These are phyloP conservation scores for Sclerotinia borealis DNA, from an alignment of 2,329 filamentous ascomycete species.

Conservation along the genomic window DNA sequence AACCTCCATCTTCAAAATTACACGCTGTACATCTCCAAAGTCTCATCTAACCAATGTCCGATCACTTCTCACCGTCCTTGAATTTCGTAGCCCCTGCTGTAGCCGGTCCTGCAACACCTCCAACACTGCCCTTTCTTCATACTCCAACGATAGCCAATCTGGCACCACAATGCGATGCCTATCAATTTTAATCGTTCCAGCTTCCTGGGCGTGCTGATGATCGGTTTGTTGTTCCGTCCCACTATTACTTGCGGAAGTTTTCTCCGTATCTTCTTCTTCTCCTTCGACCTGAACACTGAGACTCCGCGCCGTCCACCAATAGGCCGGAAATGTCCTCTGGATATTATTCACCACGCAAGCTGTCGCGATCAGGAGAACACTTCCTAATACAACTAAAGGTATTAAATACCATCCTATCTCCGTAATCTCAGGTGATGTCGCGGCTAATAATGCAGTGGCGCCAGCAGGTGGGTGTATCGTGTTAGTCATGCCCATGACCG, in stretches of 20 bases:
- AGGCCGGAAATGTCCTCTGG: constrained; percentile 55
- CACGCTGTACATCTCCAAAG: not conserved
- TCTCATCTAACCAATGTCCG: constrained; percentile 7
- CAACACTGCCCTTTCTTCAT: constrained; percentile 21
- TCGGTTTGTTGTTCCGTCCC: not conserved
- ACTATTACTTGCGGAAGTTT: not conserved
- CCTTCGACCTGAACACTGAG: not conserved
- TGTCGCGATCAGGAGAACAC: constrained; percentile 52
- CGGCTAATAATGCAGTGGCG: constrained; percentile 65
- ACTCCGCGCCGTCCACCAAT: constrained; percentile 44
- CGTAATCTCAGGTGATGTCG: constrained; percentile 49
- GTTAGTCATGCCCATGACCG: constrained; percentile 62
- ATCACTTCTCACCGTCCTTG: constrained; percentile 2
- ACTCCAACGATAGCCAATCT: constrained; percentile 20
- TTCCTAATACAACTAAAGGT: constrained; percentile 55
- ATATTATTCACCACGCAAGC: constrained; percentile 66
- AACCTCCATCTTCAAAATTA: not conserved
- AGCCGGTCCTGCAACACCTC: constrained; percentile 20
- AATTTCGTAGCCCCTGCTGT: not conserved
- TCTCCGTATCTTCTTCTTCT: constrained; percentile 1
- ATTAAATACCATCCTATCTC: constrained; percentile 63
- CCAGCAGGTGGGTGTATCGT: constrained; percentile 71
- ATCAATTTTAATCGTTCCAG: constrained; percentile 16
- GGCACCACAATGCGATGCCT: constrained; percentile 18
- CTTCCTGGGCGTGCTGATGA: not conserved